phyloP scores from a whole-genome alignment of 2,329 filamentous ascomycete species.

The Dothistroma septosporum region DNA sequence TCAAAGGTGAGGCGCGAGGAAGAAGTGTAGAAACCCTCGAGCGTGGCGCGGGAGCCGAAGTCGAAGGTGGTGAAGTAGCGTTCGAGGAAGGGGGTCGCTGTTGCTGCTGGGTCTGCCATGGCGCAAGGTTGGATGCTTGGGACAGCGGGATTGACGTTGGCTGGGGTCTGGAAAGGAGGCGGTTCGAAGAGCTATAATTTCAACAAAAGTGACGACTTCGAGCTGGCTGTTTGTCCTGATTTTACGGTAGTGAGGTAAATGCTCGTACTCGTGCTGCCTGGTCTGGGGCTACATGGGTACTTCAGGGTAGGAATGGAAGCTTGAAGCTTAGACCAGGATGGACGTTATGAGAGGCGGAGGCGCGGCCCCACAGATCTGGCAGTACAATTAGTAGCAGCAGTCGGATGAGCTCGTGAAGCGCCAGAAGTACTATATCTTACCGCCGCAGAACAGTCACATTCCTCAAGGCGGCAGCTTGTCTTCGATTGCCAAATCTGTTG shows the following conservation, averaged over 20 bases:
- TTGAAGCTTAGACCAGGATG: not conserved
- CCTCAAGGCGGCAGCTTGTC: too few relatives aligned
- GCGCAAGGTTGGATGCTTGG: not conserved
- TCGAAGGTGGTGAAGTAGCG: not conserved
- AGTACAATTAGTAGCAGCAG: not conserved
- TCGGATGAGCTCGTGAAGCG: not conserved
- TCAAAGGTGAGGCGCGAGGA: not conserved
- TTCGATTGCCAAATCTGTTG: too few relatives aligned
- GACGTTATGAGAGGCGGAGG: not conserved
- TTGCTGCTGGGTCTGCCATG: not conserved
- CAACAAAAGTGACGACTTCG: too few relatives aligned
- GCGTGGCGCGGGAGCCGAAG: not conserved
- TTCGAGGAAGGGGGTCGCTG: not conserved
- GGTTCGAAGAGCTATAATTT: not conserved
- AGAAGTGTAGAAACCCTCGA: not conserved
- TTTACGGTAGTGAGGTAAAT: not conserved
- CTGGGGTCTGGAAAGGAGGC: not conserved
- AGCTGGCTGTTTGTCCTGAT: not conserved
- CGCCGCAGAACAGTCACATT: not conserved
- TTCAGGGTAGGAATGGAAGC: not conserved
- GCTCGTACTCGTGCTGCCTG: not conserved
- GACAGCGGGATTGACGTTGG: not conserved
- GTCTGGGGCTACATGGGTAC: not conserved
- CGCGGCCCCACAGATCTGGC: not conserved
- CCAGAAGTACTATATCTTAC: not conserved